A percentile compares a stretch with the other conserved stretches of the same genome.
Conservation (phyloP, 805 yeast species). For the Pichia californica region DNA sequence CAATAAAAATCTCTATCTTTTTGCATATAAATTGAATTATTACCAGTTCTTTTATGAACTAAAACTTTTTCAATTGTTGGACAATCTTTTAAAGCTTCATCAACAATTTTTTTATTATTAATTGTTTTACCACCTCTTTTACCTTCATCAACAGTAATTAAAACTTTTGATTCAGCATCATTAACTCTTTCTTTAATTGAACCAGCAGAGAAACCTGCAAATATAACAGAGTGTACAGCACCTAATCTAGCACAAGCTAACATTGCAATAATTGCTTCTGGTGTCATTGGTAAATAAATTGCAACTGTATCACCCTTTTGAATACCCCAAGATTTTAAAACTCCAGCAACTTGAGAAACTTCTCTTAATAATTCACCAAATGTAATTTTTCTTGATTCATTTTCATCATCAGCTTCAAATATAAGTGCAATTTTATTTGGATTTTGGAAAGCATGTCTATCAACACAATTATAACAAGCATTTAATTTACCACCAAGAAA, state of each 20-base stretch:
- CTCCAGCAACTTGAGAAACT: slow-evolving; percentile 82
- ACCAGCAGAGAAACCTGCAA: slow-evolving; percentile 94
- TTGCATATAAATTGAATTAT: slow-evolving; percentile 61
- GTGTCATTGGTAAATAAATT: slow-evolving; percentile 94
- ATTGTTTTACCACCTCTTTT: slow-evolving; percentile 93
- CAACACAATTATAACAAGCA: slow-evolving; percentile 91
- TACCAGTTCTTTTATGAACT: slow-evolving; percentile 85
- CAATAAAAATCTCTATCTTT: slow-evolving; percentile 89
- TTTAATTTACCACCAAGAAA: slow-evolving; percentile 88
- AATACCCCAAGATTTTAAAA: slow-evolving; percentile 79
- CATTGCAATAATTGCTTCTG: slow-evolving; percentile 92
- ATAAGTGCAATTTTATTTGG: slow-evolving; percentile 83
- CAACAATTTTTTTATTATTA: slow-evolving; percentile 89
- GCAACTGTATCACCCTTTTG: slow-evolving; percentile 95
- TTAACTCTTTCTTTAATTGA: slow-evolving; percentile 85
- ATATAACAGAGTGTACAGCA: slow-evolving; percentile 92
- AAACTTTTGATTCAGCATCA: slow-evolving; percentile 79
- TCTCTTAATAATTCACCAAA: slow-evolving; percentile 81
- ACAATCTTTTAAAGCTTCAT: slow-evolving; percentile 78
- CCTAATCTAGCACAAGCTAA: slow-evolving; percentile 91
- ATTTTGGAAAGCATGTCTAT: slow-evolving; percentile 83
- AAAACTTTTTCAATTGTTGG: slow-evolving; percentile 75
- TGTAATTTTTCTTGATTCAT: slow-evolving; percentile 65
- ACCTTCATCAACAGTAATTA: slow-evolving; percentile 93
- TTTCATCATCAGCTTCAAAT: slow-evolving; percentile 91